Evolutionary conservation across 495 filamentous ascomycete species (phyloP).

Genomic region (Aspergillus cristatus): DNA sequence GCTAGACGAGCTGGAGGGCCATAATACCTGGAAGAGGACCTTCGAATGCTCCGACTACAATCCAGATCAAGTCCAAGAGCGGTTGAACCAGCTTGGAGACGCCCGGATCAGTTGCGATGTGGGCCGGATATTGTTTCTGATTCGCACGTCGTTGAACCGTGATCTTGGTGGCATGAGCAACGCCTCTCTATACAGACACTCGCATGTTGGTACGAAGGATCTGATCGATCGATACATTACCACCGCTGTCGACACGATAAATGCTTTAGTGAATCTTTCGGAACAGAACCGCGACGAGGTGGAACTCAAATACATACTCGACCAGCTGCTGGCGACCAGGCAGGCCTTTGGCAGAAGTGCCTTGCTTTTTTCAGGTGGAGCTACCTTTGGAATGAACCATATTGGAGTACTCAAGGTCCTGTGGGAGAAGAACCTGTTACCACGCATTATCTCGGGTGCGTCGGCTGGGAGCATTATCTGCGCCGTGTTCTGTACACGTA

Average conservation of each 20-base stretch:
- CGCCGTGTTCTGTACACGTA: constrained; percentile 73
- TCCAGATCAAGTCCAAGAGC: constrained; percentile 53
- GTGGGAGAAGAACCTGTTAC: constrained; percentile 64
- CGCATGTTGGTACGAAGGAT: constrained; percentile 76
- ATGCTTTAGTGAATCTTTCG: constrained; percentile 57
- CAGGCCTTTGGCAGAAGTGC: constrained; percentile 88
- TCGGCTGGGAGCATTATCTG: constrained; percentile 93
- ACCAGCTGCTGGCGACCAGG: constrained; percentile 64
- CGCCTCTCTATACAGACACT: constrained; percentile 71
- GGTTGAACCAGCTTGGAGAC: constrained; percentile 64
- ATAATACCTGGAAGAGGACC: constrained; percentile 72
- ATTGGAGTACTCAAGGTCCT: constrained; percentile 88
- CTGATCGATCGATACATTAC: constrained; percentile 83
- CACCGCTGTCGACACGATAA: constrained; percentile 62
- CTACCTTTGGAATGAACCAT: constrained; percentile 93
- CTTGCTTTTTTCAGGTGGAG: constrained; percentile 78
- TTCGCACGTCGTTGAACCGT: constrained; percentile 73
- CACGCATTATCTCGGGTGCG: constrained; percentile 86
- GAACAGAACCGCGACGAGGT: constrained; percentile 43
- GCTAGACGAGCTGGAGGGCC: constrained; percentile 71
- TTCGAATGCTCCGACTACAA: constrained; percentile 61
- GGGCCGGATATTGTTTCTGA: constrained; percentile 63
- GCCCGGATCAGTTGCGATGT: constrained; percentile 69
- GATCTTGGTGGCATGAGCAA: constrained; percentile 82
- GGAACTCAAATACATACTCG: constrained; percentile 58